phyloP scores from a whole-genome alignment of 306 rosid genomes.

The Rubus parviflorus region DNA sequence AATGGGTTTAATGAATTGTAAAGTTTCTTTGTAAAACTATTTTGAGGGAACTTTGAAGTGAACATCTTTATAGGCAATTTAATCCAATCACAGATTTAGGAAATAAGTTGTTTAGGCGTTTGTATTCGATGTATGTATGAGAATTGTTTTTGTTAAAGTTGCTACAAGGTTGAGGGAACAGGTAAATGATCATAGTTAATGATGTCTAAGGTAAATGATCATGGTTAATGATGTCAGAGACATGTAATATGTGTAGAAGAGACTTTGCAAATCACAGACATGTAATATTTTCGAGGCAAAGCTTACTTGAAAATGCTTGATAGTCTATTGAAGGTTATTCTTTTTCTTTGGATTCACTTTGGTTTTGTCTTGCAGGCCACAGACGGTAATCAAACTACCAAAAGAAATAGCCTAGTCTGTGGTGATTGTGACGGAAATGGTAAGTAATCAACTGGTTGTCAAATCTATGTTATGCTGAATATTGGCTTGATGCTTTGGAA shows the following conservation, averaged over 20 bases:
- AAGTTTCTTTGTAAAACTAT: background rate
- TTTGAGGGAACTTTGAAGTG: background rate
- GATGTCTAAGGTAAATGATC: background rate
- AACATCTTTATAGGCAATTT: background rate
- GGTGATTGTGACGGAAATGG: constrained; percentile 87
- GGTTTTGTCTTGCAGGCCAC: constrained; percentile 68
- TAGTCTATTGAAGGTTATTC: constrained; percentile 3
- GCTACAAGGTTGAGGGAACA: no score
- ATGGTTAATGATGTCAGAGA: background rate
- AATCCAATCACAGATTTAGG: background rate
- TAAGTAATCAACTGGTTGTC: constrained; percentile 33
- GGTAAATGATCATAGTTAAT: background rate
- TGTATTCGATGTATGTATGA: background rate
- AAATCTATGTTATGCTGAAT: background rate
- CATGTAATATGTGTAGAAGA: background rate
- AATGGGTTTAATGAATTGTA: constrained; percentile 2
- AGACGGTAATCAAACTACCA: constrained; percentile 38
- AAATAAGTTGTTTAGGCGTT: background rate
- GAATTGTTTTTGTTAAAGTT: background rate
- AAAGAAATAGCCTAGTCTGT: constrained; percentile 63
- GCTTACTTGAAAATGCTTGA: constrained; percentile 17
- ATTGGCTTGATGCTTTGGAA: background rate
- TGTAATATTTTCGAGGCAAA: constrained; percentile 13
- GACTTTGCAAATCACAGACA: background rate
- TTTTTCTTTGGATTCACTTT: constrained; percentile 17